Evolutionary conservation across 768 basidiomycete species (phyloP).

Genomic region (Glaciozyma martinii): DNA sequence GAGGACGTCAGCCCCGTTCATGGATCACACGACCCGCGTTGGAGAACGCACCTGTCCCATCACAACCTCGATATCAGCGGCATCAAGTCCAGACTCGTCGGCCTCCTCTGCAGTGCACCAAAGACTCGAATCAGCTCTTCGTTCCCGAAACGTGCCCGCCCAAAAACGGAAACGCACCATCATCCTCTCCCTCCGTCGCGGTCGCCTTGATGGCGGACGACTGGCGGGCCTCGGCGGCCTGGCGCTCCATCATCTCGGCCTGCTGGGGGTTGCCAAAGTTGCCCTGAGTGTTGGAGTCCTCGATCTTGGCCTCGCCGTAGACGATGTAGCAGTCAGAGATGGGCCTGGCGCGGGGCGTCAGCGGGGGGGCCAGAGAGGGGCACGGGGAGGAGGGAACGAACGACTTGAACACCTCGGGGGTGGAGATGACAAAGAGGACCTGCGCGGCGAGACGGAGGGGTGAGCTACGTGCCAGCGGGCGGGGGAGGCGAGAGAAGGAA

Average conservation of each 20-base stretch:
- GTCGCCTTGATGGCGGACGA: slow-evolving; percentile 38
- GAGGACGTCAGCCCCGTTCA: not conserved
- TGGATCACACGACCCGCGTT: not conserved
- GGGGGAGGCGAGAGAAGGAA: not conserved
- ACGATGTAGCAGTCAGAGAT: slow-evolving; percentile 99
- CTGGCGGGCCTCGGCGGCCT: slow-evolving; percentile 46
- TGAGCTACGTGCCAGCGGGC: not conserved
- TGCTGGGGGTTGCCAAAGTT: slow-evolving; percentile 9
- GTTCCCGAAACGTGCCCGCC: too few species aligned
- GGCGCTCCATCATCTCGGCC: slow-evolving; percentile 63
- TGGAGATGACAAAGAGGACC: slow-evolving; percentile 83
- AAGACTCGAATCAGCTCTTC: slow-evolving; percentile 32
- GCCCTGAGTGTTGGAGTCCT: slow-evolving; percentile 10
- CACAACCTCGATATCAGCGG: slow-evolving; percentile 73
- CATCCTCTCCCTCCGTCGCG: slow-evolving; percentile 1
- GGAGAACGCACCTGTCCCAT: not conserved
- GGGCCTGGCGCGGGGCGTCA: slow-evolving; percentile 43
- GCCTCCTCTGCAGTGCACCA: slow-evolving; percentile 64
- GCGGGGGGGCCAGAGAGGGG: not conserved
- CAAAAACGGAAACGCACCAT: too few species aligned
- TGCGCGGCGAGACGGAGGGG: slow-evolving; percentile 35
- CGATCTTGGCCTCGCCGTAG: slow-evolving; percentile 68
- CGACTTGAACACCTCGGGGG: slow-evolving; percentile 94
- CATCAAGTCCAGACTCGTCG: slow-evolving; percentile 80
- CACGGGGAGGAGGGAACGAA: not conserved